Base-by-base conservation (phyloP, 768 basidiomycete genomes). In the Tulasnella sp. region DNA sequence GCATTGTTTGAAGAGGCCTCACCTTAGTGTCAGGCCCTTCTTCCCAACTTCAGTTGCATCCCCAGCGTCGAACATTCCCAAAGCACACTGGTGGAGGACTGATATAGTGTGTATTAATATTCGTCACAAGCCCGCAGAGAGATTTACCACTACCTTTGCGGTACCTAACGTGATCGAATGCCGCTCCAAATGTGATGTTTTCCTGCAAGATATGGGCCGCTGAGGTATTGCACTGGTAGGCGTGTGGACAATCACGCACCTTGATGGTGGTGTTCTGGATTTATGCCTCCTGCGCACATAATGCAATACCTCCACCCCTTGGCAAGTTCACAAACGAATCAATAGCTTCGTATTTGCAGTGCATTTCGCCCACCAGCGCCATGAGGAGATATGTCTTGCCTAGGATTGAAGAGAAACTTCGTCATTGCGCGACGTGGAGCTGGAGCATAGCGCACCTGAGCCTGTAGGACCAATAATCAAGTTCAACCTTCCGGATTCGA, bases 221-320 rank as follows among this genome's bases (percentile, higher is more conserved):
- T n/a, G n/a, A n/a, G n/a, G n/a, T n/a, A n/a, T n/a, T n/a, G n/a
- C n/a, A 25, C 31, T 41, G 31, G 19, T n/a, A 41, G 27, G n/a
- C 15, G 15, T 38, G 30, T 34, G 17, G 15, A n/a, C n/a, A n/a
- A n/a, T 7, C 7, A 38, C 49, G 19, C 53, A 81, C 83, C 67
- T 72, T 74, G 55, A 88, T 85, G 0, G 85, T 87, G 60, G 84
- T 84, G 63, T 88, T 90, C 68, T 83, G 79, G 2, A 90, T 82
- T 87, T 87, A 93, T 3, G 85, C 81, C 66, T 90, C 87, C 68
- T 93, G 89, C 2, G 84, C 83, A 4, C 84, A 84, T 67, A 87
- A 90, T 2, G 87, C 82, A 41, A 92, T 76, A 4, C 88, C 87
- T 1, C 76, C 76, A 2, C 71, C 72, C 2, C 86, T 73, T 21